Evolutionary conservation across 2,329 filamentous ascomycete genomes (phyloP).

Genomic region (Sclerotinia borealis): DNA sequence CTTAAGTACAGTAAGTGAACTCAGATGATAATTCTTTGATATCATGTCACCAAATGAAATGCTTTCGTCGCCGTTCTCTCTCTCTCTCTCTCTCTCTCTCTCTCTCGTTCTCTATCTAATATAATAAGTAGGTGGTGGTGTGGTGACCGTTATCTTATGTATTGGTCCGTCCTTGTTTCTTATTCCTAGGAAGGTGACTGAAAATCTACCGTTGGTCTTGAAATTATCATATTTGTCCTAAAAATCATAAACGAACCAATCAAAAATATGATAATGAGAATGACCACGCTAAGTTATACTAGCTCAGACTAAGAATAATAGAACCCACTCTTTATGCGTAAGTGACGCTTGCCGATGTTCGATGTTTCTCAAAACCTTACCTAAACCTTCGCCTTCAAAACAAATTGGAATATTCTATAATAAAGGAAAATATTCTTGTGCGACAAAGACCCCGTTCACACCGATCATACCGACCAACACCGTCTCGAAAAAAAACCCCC

Average conservation of each 20-base stretch:
- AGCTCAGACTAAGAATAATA: neutral
- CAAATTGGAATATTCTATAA: neutral
- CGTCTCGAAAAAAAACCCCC: neutral
- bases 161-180: neutral
- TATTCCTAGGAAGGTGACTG: neutral
- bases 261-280: neutral
- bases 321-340: neutral
- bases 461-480: neutral
- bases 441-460: neutral
- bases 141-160: neutral
- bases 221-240: neutral
- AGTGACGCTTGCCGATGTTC: neutral
- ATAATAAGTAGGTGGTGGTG: neutral
- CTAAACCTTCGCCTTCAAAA: neutral
- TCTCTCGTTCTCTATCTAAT: neutral
- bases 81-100: neutral
- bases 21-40: no score
- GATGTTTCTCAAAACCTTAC: no score
- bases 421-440: neutral
- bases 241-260: neutral
- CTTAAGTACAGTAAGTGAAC: no score
- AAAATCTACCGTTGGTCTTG: neutral
- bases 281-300: slow-evolving; percentile 5
- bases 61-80: neutral
- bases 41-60: no score